Evolutionary conservation across 768 basidiomycete genomes (phyloP).

Genomic region (Cystobasidium onofrii): DNA sequence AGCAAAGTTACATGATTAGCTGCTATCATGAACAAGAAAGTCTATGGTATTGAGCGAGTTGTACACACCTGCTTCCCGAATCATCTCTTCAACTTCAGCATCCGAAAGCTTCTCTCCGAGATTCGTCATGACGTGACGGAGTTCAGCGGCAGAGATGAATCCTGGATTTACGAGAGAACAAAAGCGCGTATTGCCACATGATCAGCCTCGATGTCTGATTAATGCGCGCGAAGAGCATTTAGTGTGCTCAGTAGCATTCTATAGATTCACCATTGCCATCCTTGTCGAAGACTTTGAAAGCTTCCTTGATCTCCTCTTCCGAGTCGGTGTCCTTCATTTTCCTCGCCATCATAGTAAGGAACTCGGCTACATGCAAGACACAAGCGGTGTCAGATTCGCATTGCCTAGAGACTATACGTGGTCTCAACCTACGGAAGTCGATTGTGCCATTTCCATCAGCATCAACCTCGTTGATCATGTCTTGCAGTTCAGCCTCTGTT

Average conservation of each 20-base stretch:
- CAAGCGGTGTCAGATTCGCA: neutral
- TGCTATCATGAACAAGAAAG: too few species aligned
- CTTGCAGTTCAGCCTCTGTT: conserved; percentile 79
- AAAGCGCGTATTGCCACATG: too few species aligned
- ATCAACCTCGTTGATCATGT: conserved; percentile 93
- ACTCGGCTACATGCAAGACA: conserved; percentile 30
- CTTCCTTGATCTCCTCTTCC: conserved; percentile 91
- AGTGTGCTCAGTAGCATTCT: neutral
- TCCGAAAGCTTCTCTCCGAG: conserved; percentile 49
- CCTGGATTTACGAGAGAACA: conserved; percentile 46
- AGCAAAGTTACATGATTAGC: neutral
- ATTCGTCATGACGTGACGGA: conserved; percentile 84
- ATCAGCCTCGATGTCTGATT: too few species aligned
- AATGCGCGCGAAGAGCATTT: too few species aligned
- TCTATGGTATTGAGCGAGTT: neutral
- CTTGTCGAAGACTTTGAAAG: conserved; percentile 96
- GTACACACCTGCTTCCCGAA: conserved; percentile 63
- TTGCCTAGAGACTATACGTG: too few species aligned
- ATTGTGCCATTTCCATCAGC: conserved; percentile 80
- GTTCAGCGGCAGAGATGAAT: conserved; percentile 73
- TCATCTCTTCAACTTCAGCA: conserved; percentile 86
- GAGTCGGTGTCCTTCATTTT: conserved; percentile 86
- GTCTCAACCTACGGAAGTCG: conserved; percentile 74
- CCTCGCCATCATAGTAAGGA: conserved; percentile 48
- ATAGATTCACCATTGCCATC: conserved; percentile 62